Evolutionary conservation across 371 early-diverging fungal genomes (phyloP).

Genomic region (Sporodiniella umbellata): DNA sequence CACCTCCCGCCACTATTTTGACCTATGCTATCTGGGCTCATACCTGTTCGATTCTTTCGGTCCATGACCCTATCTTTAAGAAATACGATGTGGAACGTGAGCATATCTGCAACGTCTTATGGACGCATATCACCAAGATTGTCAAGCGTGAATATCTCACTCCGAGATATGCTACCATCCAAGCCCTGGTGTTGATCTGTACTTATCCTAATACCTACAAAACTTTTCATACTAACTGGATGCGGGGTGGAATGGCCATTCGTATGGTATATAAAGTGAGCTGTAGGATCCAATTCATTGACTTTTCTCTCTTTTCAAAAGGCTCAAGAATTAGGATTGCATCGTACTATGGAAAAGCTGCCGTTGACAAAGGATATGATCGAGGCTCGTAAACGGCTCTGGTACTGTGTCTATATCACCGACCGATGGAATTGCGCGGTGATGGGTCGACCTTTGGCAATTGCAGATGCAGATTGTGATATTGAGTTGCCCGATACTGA

Average conservation of each 20-base stretch:
- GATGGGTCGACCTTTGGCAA: constrained; percentile 44
- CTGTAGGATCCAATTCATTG: too few relatives aligned
- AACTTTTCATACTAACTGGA: constrained; percentile 36
- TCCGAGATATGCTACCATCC: constrained; percentile 32
- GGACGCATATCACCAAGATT: constrained; percentile 23
- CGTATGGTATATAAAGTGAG: constrained; percentile 30
- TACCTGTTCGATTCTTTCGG: constrained; percentile 21
- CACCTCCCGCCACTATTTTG: constrained; percentile 34
- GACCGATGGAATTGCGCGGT: constrained; percentile 46
- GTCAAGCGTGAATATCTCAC: constrained; percentile 33
- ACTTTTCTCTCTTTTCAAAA: not conserved
- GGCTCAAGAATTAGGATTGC: constrained; percentile 45
- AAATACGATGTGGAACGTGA: constrained; percentile 21
- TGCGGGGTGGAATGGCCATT: constrained; percentile 45
- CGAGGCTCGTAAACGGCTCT: constrained; percentile 34
- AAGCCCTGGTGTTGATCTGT: constrained; percentile 38
- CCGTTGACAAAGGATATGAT: constrained; percentile 18
- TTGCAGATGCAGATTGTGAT: constrained; percentile 48
- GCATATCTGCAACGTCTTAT: constrained; percentile 21
- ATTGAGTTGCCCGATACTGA: constrained; percentile 33
- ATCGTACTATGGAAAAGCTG: constrained; percentile 25
- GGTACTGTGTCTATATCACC: constrained; percentile 38
- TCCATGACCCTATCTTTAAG: constrained; percentile 28
- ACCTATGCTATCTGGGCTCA: constrained; percentile 36
- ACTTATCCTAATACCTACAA: constrained; percentile 27